Base-by-base conservation (phyloP, 2,329 filamentous ascomycete genomes). In the Chaetothyriales sp. region DNA sequence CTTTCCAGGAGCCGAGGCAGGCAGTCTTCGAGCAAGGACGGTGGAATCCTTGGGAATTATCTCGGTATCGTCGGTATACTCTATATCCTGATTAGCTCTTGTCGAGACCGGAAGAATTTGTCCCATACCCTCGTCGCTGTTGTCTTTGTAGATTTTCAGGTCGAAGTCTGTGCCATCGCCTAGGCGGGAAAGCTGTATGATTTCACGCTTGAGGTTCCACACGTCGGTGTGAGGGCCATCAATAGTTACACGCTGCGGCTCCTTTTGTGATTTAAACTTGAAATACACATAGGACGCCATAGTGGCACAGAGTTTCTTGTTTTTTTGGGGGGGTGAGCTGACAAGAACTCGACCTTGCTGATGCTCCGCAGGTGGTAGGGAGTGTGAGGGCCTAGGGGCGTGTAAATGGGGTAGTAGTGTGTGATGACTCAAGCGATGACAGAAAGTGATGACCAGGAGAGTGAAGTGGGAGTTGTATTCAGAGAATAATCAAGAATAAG, bases 181-280 rank as follows among this genome's bases (percentile, higher is more conserved):
- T 60, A 98, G 78, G 56, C 87, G 88, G 69, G 88, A 94, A 69
- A 90, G 86, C 68, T 80, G 82, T 73, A 98, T 98, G 65, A 98
- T 98, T 72, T 97, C 92, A 74, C 90, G 86, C 74, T 98, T 98
- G 66, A 98, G 77, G 67, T 98, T 94, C 72, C 97, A 98, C 58
- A 97, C 92, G 56, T 90, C 95, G 66, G 97, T 94, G 70, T 88
- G 88, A 63, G 90, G 95, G 66, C 92, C 92, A 71, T 98, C 90
- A 69, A 98, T 97, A 65, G 89, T 86, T 64, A 98, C 89, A 65
- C 89, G 82, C 53, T 88, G 88, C 55, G 89, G 87, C 67, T 97
- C 92, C 74, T 89, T 95, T 67, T 94, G 89, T 62, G 90, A 97
- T 74, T 95, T 97, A 83, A 98, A 98, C 74, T 95, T 95, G 86